Conservation (phyloP, 163 green algal species). For the Prototheca cutis region DNA sequence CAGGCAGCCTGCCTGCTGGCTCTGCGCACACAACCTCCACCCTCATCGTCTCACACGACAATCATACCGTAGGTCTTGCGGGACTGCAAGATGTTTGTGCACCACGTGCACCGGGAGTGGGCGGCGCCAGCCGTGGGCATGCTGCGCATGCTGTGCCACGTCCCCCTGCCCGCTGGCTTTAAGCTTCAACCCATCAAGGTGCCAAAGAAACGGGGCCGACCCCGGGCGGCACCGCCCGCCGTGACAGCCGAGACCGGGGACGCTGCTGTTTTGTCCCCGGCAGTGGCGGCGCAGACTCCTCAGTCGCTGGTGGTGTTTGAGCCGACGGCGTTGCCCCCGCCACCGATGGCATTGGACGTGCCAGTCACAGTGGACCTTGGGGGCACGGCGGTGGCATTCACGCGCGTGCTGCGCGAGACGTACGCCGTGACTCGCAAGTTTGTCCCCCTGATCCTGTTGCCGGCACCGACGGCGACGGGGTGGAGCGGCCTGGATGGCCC, state of each 20-base stretch:
- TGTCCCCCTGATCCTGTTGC: not conserved
- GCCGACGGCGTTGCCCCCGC: too few species aligned
- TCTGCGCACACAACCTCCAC: too few species aligned
- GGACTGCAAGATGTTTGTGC: constrained; percentile 87
- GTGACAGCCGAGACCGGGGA: too few species aligned
- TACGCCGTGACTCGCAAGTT: not conserved
- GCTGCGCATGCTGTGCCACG: constrained; percentile 13
- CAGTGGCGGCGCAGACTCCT: too few species aligned
- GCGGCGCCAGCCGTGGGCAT: not conserved
- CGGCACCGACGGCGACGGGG: not conserved
- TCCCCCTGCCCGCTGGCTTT: constrained; percentile 6
- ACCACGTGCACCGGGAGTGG: constrained; percentile 27
- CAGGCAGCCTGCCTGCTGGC: too few species aligned
- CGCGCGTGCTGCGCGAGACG: not conserved
- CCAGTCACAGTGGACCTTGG: not conserved
- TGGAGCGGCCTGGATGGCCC: not conserved
- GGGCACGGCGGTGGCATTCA: not conserved
- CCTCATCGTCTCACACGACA: too few species aligned
- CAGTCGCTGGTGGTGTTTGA: too few species aligned
- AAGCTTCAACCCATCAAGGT: not conserved
- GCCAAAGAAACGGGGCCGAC: too few species aligned
- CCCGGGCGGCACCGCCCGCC: too few species aligned
- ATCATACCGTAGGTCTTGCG: constrained; percentile 51
- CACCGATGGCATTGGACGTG: not conserved
- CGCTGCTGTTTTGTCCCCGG: too few species aligned